A percentile compares a stretch with the other conserved stretches of the same genome.
These are phyloP conservation scores for Saitozyma podzolica DNA, from an alignment of 768 basidiomycete genomes.

Conservation along the genomic window DNA sequence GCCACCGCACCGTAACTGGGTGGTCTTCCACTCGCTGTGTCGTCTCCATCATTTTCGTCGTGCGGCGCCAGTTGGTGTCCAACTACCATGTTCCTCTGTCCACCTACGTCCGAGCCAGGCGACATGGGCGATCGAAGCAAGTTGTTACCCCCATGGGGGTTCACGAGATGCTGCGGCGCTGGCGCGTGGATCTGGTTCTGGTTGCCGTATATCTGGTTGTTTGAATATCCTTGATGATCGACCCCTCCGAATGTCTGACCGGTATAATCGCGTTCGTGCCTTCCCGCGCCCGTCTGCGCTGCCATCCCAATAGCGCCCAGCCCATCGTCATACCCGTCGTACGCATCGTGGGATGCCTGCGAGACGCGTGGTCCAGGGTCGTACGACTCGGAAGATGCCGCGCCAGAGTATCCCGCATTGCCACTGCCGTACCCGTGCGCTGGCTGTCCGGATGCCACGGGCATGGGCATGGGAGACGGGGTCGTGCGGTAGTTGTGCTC, in stretches of 20 bases:
- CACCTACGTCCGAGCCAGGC: neutral
- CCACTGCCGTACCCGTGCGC: neutral
- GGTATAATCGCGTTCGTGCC: constrained; percentile 32
- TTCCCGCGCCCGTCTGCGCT: constrained; percentile 13
- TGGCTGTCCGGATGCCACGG: constrained; percentile 5
- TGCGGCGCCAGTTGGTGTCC: neutral
- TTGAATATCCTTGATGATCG: constrained; percentile 12
- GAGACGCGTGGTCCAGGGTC: constrained; percentile 21
- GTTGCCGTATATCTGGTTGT: constrained; percentile 8
- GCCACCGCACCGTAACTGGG: constrained; percentile 17
- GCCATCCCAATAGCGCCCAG: constrained; percentile 35
- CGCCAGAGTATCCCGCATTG: constrained; percentile 7
- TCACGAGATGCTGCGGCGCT: constrained; percentile 26
- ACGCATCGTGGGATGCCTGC: constrained; percentile 16
- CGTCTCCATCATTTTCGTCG: neutral
- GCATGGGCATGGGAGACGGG: constrained; percentile 9
- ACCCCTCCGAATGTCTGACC: constrained; percentile 20
- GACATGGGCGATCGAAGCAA: constrained; percentile 19
- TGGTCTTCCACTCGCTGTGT: constrained; percentile 2
- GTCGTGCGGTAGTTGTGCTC: constrained; percentile 5
- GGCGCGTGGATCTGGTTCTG: constrained; percentile 1
- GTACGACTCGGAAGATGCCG: constrained; percentile 13
- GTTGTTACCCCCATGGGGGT: constrained; percentile 6
- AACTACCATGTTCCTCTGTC: constrained; percentile 3
- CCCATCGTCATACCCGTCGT: constrained; percentile 41